A percentile compares a stretch with the other conserved stretches of the same genome.
phyloP scores from a whole-genome alignment of 768 basidiomycete species.

The Mycena kentingensis region DNA sequence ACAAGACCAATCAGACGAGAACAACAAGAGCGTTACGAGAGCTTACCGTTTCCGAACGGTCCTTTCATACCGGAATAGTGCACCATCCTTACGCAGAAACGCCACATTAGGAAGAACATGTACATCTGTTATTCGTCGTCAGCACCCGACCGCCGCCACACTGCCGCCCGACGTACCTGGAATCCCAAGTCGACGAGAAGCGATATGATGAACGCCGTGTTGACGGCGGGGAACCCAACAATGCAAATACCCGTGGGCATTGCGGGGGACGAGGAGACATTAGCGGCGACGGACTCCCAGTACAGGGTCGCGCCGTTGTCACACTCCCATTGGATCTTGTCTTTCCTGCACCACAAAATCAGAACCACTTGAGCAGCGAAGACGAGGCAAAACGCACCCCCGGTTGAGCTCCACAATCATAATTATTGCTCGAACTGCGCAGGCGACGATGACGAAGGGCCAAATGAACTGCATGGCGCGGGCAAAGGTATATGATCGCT shows the following conservation, averaged over 20 bases:
- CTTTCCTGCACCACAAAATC: conserved; percentile 44
- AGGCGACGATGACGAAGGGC: conserved; percentile 70
- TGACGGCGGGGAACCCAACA: conserved; percentile 59
- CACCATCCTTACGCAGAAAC: conserved; percentile 69
- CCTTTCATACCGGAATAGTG: conserved; percentile 68
- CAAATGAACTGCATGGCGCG: conserved; percentile 66
- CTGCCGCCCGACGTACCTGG: conserved; percentile 43
- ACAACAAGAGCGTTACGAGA: conserved; percentile 21
- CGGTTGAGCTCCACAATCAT: conserved; percentile 76
- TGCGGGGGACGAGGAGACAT: conserved; percentile 41
- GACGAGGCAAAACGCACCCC: conserved; percentile 52
- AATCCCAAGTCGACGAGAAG: conserved; percentile 66
- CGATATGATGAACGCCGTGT: conserved; percentile 64
- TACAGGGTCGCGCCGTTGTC: conserved; percentile 69
- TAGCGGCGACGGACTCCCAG: conserved; percentile 45
- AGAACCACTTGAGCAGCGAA: neutral
- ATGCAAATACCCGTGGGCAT: conserved; percentile 61
- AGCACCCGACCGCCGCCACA: conserved; percentile 18
- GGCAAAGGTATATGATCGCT: conserved; percentile 74
- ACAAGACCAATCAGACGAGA: conserved; percentile 29
- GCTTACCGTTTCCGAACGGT: conserved; percentile 62
- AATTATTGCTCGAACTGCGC: conserved; percentile 62
- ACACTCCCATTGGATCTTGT: conserved; percentile 74
- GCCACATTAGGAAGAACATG: conserved; percentile 77
- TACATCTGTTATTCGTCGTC: conserved; percentile 52